Conservation (phyloP, 306 rosid genomes). For the Dicorynia guianensis region DNA sequence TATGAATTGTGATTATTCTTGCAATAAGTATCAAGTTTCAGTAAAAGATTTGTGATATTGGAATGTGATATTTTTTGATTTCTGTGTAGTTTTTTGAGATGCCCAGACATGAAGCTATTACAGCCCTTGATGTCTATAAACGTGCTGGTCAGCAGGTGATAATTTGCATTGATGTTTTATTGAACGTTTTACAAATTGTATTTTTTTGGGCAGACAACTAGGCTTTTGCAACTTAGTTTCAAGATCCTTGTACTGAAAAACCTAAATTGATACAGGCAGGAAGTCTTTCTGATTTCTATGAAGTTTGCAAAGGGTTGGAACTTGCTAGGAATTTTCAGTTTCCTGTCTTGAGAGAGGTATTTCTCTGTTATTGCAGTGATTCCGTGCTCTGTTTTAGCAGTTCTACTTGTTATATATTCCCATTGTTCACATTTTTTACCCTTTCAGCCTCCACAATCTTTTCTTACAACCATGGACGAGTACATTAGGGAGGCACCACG, state of each 20-base stretch:
- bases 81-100: slow-evolving; percentile 91
- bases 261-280: slow-evolving; percentile 66
- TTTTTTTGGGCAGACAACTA: neutral
- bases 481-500: slow-evolving; percentile 96
- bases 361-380: slow-evolving; percentile 13
- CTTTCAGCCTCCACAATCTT: slow-evolving; percentile 94
- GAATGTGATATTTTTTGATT: slow-evolving; percentile 19
- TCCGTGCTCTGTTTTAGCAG: slow-evolving; percentile 10
- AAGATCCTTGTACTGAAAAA: slow-evolving; percentile 31
- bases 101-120: slow-evolving; percentile 97
- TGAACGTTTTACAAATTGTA: neutral
- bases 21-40: slow-evolving; percentile 2
- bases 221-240: slow-evolving; percentile 34
- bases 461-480: slow-evolving; percentile 95
- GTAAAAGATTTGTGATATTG: slow-evolving; percentile 18
- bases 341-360: slow-evolving; percentile 93
- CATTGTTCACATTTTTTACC: slow-evolving; percentile 33
- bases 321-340: slow-evolving; percentile 99
- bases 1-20: slow-evolving; percentile 5
- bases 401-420: slow-evolving; percentile 28
- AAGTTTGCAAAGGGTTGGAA: slow-evolving; percentile 92
- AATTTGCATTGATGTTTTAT: neutral
- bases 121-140: slow-evolving; percentile 90
- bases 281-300: slow-evolving; percentile 89
- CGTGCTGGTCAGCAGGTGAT: slow-evolving; percentile 98